phyloP scores from a whole-genome alignment of 352 stramenopile species.

The Globisporangium sylvaticum region DNA sequence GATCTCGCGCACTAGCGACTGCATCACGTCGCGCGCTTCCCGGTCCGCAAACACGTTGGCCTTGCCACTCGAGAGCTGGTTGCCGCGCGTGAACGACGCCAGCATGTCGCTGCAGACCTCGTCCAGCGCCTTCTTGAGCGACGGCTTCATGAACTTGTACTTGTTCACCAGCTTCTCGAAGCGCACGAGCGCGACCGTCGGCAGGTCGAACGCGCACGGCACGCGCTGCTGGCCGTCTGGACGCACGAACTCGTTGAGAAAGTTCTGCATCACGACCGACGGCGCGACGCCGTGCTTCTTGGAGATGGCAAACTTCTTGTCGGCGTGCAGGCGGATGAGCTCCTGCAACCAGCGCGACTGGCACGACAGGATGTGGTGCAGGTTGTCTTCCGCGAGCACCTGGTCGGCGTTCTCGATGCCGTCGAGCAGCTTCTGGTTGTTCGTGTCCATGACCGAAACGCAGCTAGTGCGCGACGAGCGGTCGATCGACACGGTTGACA shows the following conservation, averaged over 20 bases:
- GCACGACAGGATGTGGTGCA: constrained; percentile 51
- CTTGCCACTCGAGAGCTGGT: constrained; percentile 14
- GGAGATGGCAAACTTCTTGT: constrained; percentile 28
- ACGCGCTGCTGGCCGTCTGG: constrained; percentile 18
- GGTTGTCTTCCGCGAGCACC: constrained; percentile 56
- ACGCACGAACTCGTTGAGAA: constrained; percentile 33
- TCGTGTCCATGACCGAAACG: constrained; percentile 17
- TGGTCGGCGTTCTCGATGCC: constrained; percentile 42
- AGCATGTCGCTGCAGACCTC: constrained; percentile 62
- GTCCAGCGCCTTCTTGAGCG: constrained; percentile 64
- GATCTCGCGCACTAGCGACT: constrained; percentile 63
- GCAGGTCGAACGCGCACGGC: constrained; percentile 37
- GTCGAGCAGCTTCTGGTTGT: constrained; percentile 46
- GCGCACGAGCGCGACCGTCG: constrained; percentile 39
- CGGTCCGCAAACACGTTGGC: constrained; percentile 43
- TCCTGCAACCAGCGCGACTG: constrained; percentile 56
- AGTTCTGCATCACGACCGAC: constrained; percentile 24
- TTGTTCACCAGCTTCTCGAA: constrained; percentile 71
- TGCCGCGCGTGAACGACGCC: constrained; percentile 36
- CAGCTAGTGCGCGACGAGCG: constrained; percentile 28
- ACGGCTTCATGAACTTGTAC: constrained; percentile 51
- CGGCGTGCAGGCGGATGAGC: constrained; percentile 40
- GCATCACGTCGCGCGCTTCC: constrained; percentile 59
- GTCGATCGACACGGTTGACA: background rate
- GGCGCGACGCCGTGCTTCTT: constrained; percentile 13